These are phyloP conservation scores for Alternaria sp. DNA, from an alignment of 2,329 filamentous ascomycete species.

Conservation along the genomic window DNA sequence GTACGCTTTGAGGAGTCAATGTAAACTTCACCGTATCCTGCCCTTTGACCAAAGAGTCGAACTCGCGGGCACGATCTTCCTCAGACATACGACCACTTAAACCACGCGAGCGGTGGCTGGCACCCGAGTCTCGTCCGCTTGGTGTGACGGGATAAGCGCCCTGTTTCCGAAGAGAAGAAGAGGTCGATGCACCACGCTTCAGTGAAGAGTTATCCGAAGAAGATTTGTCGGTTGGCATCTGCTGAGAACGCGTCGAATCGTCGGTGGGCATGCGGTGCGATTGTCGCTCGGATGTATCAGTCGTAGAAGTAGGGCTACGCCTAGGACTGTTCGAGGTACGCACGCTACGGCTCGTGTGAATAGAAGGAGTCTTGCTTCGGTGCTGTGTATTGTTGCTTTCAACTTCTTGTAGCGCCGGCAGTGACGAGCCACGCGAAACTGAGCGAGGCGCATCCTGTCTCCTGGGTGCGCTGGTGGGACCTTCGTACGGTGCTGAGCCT, in stretches of 20 bases:
- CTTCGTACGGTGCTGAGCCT: conserved; percentile 14
- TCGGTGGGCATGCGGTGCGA: conserved; percentile 35
- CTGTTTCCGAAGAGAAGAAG: conserved; percentile 44
- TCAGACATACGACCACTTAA: conserved; percentile 49
- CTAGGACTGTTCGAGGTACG: conserved; percentile 26
- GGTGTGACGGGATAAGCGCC: conserved; percentile 45
- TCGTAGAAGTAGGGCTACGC: conserved; percentile 27
- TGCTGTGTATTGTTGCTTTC: conserved; percentile 26
- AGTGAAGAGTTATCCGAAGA: conserved; percentile 42
- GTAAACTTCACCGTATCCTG: conserved; percentile 61
- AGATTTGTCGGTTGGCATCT: conserved; percentile 28
- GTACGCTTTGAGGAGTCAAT: conserved; percentile 58
- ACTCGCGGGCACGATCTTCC: conserved; percentile 54
- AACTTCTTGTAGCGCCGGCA: conserved; percentile 44
- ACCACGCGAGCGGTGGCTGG: conserved; percentile 42
- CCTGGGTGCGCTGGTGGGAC: conserved; percentile 27
- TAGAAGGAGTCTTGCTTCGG: conserved; percentile 18
- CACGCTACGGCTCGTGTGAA: conserved; percentile 21
- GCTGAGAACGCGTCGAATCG: conserved; percentile 33
- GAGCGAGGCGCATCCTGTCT: conserved; percentile 34
- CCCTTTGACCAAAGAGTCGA: conserved; percentile 58
- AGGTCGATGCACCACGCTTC: conserved; percentile 45
- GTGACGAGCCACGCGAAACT: conserved; percentile 33
- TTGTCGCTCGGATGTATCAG: conserved; percentile 28
- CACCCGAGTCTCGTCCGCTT: conserved; percentile 46